Evolutionary conservation across 805 yeast species (phyloP).

Genomic region (Candida khao-thaluensis): DNA sequence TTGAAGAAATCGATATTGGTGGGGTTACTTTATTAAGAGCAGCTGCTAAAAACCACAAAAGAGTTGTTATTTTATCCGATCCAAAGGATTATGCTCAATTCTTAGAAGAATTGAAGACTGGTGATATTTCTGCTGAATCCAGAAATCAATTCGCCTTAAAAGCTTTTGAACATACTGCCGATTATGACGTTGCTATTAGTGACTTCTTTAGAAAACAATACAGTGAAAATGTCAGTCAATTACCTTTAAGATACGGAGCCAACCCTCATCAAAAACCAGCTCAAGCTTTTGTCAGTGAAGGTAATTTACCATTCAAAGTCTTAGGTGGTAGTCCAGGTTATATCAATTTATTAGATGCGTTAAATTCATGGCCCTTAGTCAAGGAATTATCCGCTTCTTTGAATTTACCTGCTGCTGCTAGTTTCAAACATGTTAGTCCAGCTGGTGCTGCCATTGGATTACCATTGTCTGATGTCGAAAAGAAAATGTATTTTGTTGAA

Average conservation of each 20-base stretch:
- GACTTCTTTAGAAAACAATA: slow-evolving; percentile 98
- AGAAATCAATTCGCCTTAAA: slow-evolving; percentile 87
- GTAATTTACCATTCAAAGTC: slow-evolving; percentile 91
- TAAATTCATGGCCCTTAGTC: slow-evolving; percentile 98
- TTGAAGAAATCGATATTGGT: slow-evolving; percentile 97
- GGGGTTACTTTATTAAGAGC: slow-evolving; percentile 96
- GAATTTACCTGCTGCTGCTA: slow-evolving; percentile 97
- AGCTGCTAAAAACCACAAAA: slow-evolving; percentile 96
- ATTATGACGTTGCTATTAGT: slow-evolving; percentile 91
- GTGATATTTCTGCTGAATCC: slow-evolving; percentile 69
- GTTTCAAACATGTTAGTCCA: slow-evolving; percentile 98
- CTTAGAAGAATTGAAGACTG: slow-evolving; percentile 72
- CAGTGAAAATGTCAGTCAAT: slow-evolving; percentile 83
- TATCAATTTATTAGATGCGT: slow-evolving; percentile 92
- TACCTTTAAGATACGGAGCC: slow-evolving; percentile 96
- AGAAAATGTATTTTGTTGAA: slow-evolving; percentile 91
- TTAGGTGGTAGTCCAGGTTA: slow-evolving; percentile 96
- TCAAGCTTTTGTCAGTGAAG: slow-evolving; percentile 86
- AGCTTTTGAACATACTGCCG: slow-evolving; percentile 98
- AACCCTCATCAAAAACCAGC: slow-evolving; percentile 99
- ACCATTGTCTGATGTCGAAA: slow-evolving; percentile 87
- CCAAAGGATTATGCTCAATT: slow-evolving; percentile 90
- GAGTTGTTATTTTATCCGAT: slow-evolving; percentile 94
- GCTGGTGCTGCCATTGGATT: slow-evolving; percentile 98
- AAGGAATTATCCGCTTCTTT: slow-evolving; percentile 93